Percentiles rank a stretch among this genome's conserved stretches.
Evolutionary conservation across 192 early-diverging fungal species (phyloP).

Genomic region (Coemansia sp.): DNA sequence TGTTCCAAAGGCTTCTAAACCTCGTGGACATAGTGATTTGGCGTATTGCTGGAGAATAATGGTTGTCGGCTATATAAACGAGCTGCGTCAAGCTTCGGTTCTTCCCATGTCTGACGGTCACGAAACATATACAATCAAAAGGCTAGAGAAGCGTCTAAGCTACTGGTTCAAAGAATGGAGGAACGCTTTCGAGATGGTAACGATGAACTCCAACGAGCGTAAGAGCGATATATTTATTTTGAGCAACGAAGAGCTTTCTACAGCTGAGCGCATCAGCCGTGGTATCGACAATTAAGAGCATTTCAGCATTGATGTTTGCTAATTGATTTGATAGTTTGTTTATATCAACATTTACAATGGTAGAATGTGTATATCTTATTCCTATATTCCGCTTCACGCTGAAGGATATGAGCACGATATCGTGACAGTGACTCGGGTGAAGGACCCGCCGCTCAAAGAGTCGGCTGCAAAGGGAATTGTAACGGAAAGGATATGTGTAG

Average conservation of each 20-base stretch:
- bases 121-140: neutral
- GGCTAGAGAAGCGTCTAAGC: constrained; percentile 19
- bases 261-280: neutral
- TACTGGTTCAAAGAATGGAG: constrained; percentile 38
- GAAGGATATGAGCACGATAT: neutral
- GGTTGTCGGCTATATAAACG: constrained; percentile 31
- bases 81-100: constrained; percentile 16
- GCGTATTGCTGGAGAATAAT: constrained; percentile 35
- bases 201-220: neutral
- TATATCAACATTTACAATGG: neutral
- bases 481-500: constrained; percentile 9
- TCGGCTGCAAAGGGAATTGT: neutral
- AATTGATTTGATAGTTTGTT: neutral
- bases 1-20: constrained; percentile 19
- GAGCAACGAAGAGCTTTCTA: neutral
- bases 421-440: neutral
- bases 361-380: neutral
- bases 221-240: neutral
- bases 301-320: neutral
- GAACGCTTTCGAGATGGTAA: constrained; percentile 4
- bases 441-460: neutral
- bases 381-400: neutral
- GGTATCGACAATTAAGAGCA: neutral
- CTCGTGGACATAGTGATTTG: constrained; percentile 18
- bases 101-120: neutral